A percentile compares a stretch with the other conserved stretches of the same genome.
Conservation (phyloP, 306 rosid species). For the Quercus robur region DNA sequence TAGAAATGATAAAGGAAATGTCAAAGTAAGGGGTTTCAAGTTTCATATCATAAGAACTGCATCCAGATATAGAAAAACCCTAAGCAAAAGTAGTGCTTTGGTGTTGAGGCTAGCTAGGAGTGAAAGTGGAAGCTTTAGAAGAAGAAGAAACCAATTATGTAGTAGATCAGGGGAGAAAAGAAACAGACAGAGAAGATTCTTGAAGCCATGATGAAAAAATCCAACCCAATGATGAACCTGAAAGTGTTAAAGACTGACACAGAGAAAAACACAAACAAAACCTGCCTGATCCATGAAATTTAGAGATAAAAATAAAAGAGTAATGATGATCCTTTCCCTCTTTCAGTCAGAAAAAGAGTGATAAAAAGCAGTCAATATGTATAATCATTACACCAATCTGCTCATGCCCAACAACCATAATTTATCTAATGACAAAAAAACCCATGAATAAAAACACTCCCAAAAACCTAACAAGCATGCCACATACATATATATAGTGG, state of each 20-base stretch:
- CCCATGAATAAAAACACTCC: not conserved
- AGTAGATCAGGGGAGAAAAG: slow-evolving; percentile 18
- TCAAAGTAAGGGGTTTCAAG: not conserved
- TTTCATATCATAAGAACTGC: not conserved
- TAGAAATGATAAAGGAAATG: not conserved
- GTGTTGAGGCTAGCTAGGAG: not conserved
- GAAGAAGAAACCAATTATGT: slow-evolving; percentile 3
- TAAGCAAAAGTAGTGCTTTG: not conserved
- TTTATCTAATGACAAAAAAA: not conserved
- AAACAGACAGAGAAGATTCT: slow-evolving; percentile 48
- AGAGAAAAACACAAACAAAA: slow-evolving; percentile 4
- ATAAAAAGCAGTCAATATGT: slow-evolving; percentile 36
- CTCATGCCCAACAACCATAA: slow-evolving; percentile 26
- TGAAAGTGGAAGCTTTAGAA: not conserved
- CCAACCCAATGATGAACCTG: slow-evolving; percentile 32
- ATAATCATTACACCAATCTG: slow-evolving; percentile 61
- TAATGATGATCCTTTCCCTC: slow-evolving; percentile 40
- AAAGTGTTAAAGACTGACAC: slow-evolving; percentile 31
- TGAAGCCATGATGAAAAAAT: slow-evolving; percentile 26
- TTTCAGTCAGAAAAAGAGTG: slow-evolving; percentile 27
- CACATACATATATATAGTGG: not conserved
- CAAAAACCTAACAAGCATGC: not conserved
- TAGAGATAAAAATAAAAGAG: slow-evolving; percentile 27
- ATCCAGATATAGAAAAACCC: slow-evolving; percentile 13
- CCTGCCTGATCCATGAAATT: slow-evolving; percentile 31